Evolutionary conservation across 805 yeast genomes (phyloP), one percentile per base, ranked within the genome.

Genomic region (Cyberlindnera sargentensis): DNA sequence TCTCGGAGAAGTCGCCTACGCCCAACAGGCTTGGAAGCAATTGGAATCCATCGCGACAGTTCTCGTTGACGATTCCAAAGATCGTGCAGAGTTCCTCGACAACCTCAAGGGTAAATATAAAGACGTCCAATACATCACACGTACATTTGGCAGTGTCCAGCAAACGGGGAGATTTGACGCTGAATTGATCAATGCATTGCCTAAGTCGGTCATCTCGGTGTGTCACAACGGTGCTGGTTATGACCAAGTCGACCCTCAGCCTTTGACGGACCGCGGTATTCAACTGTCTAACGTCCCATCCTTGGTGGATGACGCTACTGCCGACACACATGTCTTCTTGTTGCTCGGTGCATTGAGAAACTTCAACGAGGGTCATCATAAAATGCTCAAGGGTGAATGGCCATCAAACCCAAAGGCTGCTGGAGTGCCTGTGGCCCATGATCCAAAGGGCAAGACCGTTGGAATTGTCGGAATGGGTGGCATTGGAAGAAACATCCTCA

Each of bases 391-490:
- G 31, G 90, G 89, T 24, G 67, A 76, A 44, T 87, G 95, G 91
- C 72, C 73, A 11, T 51, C 61, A 3, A 44, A 59, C 3, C 82
- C 81, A 2, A 71, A 77, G 0, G 71, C 73, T 26, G 66, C 76
- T 31, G 84, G 82, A 3, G 74, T 81, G 1, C 73, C 79, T 6
- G 63, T 78, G 38, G 95, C 95, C 6, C 74, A 75, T 56, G 90
- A 82, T 56, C 95, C 95, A 15, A 78, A 71, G 48, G 87, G 86
- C 7, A 82, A 82, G 57, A 71, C 71, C 20, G 81, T 88, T 24
- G 96, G 96, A 39, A 80, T 88, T 43, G 68, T 84, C 41, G 96
- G 96, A 11, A 73, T 88, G 76, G 96, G 96, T 31, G 95, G 95
- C 31, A 87, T 88, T 64, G 96, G 96, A 38, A 76, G 89, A 46